Evolutionary conservation across 768 basidiomycete species (phyloP).

Genomic region (Podaxis sp.): DNA sequence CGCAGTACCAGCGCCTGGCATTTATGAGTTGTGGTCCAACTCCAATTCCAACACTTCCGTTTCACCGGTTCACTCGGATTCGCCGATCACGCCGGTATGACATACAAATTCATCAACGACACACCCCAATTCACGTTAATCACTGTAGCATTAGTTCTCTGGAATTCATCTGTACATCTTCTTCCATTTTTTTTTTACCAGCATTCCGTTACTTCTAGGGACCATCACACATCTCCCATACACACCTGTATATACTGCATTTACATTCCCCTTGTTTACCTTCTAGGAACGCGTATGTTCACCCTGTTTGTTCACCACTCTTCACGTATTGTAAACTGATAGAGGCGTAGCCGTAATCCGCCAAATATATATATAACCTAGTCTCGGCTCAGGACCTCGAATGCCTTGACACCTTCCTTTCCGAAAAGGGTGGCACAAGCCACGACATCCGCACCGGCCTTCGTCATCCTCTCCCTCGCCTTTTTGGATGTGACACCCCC

Average conservation of each 20-base stretch:
- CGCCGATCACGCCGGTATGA: constrained; percentile 12
- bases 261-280: constrained; percentile 2
- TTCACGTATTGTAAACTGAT: constrained; percentile 6
- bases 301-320: neutral
- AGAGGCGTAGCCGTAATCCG: neutral
- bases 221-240: neutral
- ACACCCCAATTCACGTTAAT: constrained; percentile 7
- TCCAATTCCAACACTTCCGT: neutral
- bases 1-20: neutral
- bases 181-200: neutral
- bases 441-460: constrained; percentile 71
- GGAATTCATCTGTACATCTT: constrained; percentile 4
- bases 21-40: constrained; percentile 10
- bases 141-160: constrained; percentile 11
- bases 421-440: constrained; percentile 57
- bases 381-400: constrained; percentile 35
- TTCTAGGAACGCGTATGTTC: neutral
- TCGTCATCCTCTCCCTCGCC: constrained; percentile 65
- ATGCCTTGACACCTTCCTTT: constrained; percentile 51
- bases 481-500: constrained; percentile 72
- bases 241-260: constrained; percentile 1
- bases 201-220: constrained; percentile 2
- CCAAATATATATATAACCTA: constrained; percentile 7
- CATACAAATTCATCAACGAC: neutral
- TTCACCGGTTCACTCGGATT: constrained; percentile 10